These are phyloP conservation scores for Phytophthora litchii DNA, from an alignment of 352 stramenopile genomes.

Conservation along the genomic window DNA sequence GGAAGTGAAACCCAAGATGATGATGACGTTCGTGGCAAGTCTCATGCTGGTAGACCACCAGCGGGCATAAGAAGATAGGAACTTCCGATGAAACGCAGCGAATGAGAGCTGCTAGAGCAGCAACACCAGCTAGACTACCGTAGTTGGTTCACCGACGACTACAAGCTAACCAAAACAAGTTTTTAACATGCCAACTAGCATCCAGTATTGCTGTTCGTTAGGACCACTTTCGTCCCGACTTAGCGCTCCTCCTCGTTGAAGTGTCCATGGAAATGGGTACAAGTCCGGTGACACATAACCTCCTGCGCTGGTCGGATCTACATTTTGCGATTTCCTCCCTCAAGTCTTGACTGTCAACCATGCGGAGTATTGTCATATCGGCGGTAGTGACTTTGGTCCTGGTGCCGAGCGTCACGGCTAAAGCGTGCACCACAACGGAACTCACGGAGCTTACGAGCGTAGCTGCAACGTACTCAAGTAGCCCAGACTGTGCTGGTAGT, in stretches of 20 bases:
- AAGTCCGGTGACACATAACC: neutral
- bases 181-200: constrained; percentile 6
- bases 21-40: constrained; percentile 89
- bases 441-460: constrained; percentile 11
- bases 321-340: neutral
- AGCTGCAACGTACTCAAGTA: constrained; percentile 15
- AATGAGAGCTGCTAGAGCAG: constrained; percentile 26
- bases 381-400: neutral
- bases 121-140: neutral
- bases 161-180: constrained; percentile 9
- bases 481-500: constrained; percentile 18
- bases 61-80: constrained; percentile 15
- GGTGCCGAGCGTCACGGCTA: neutral
- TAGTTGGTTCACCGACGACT: constrained; percentile 3
- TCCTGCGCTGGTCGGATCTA: no score
- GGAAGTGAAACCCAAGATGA: constrained; percentile 94
- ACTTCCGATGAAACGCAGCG: constrained; percentile 5
- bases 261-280: constrained; percentile 3
- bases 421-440: neutral
- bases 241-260: no score
- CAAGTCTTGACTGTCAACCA: neutral
- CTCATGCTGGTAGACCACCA: constrained; percentile 87
- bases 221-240: no score
- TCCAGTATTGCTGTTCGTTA: no score
- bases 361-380: neutral